Evolutionary conservation across 148 eudicot species (phyloP).

Genomic region (Cornus florida): DNA sequence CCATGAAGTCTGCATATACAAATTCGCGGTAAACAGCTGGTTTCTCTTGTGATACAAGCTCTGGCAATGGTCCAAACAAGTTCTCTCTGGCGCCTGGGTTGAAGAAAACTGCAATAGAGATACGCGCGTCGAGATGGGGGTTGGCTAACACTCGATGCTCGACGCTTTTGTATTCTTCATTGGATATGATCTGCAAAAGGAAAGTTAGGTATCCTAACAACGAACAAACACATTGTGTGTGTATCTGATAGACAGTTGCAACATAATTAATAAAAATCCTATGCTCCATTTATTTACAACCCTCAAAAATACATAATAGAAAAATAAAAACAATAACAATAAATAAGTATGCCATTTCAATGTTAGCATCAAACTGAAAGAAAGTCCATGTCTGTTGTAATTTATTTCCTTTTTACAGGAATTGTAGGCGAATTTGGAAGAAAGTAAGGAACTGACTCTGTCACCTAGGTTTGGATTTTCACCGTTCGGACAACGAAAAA

Average conservation of each 20-base stretch:
- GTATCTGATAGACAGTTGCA: not conserved
- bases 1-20: conserved; percentile 35
- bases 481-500: not conserved
- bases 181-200: conserved; percentile 56
- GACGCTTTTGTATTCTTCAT: conserved; percentile 57
- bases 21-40: conserved; percentile 53
- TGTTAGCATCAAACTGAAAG: not conserved
- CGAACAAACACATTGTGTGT: no score
- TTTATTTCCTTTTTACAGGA: not conserved
- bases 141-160: conserved; percentile 69
- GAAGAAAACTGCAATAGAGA: conserved; percentile 55
- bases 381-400: not conserved
- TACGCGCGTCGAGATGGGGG: conserved; percentile 36
- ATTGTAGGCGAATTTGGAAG: not conserved
- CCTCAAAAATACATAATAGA: not conserved
- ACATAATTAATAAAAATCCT: not conserved
- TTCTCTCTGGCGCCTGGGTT: conserved; percentile 48
- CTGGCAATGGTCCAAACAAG: conserved; percentile 59
- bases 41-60: conserved; percentile 43
- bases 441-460: not conserved
- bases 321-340: no score
- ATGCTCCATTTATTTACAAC: not conserved
- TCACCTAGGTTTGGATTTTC: not conserved
- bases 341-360: not conserved
- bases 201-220: not conserved